Base-by-base conservation (phyloP, 805 yeast genomes). In the Candida morakotiae region DNA sequence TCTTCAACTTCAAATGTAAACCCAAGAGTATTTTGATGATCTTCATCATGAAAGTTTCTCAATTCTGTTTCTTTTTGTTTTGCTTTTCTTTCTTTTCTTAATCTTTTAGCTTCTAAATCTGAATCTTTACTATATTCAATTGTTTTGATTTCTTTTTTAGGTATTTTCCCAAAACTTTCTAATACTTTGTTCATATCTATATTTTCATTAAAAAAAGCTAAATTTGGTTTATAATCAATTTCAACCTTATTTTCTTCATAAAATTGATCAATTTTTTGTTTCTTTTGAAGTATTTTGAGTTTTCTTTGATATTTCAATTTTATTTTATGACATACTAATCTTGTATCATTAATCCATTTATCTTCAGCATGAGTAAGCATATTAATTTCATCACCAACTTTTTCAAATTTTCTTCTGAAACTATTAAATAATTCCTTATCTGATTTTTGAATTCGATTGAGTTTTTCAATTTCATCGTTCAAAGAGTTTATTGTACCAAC, bases 371-470 rank as follows among this genome's bases (percentile, higher is more conserved):
- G 11, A 40, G 38, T 21, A 46, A 46, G 42, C 56, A 58, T 35
- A 46, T 64, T 66, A 31, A 64, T 54, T 20, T 42, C 47, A 17
- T 47, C 44, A 8, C 64, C 51, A 21, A 59, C 27, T 20, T 48
- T 43, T 40, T 65, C 28, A 23, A 32, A 23, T 9, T 6, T n/a
- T 17, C 14, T 13, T 32, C 18, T 32, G 4, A 14, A 6, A 9
- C 11, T 11, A 13, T 26, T 26, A 6, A 13, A 26, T 9, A 4
- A 9, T 7, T 7, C 9, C 6, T 23, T 23, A 23, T 7, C n/a
- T n/a, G n/a, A n/a, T n/a, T n/a, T 19, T n/a, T 6, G 14, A 26
- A 7, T 13, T n/a, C 6, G 4, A n/a, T 17, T 17, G 16, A 17
- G 16, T 17, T 9, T 10, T 5, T 24, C 23, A n/a, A 32, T 15